These are phyloP conservation scores for Verbascum thapsus DNA, from an alignment of 257 asterid genomes.

Conservation along the genomic window DNA sequence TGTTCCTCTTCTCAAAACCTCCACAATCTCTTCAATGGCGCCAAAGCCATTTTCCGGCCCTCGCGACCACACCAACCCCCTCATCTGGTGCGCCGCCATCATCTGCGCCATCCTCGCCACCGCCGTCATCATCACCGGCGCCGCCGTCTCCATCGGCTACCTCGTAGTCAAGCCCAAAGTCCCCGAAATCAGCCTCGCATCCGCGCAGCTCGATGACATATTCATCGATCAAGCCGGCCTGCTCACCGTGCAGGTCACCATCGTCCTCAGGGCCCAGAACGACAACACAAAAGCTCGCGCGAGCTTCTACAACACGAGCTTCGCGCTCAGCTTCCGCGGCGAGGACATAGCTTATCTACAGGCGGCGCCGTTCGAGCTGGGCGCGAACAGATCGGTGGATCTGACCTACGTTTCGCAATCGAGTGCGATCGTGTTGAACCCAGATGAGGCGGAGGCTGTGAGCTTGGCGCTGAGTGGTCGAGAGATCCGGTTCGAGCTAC, in stretches of 20 bases:
- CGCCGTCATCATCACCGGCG: constrained; percentile 65
- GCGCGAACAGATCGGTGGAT: constrained; percentile 44
- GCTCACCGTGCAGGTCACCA: constrained; percentile 51
- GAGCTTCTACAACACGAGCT: constrained; percentile 44
- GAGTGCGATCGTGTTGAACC: constrained; percentile 54
- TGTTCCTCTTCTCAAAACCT: constrained; percentile 27
- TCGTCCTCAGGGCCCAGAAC: constrained; percentile 56
- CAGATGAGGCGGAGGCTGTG: constrained; percentile 48
- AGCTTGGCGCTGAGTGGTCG: constrained; percentile 36
- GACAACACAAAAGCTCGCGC: constrained; percentile 60
- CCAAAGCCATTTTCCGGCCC: constrained; percentile 29
- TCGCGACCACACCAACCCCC: constrained; percentile 56
- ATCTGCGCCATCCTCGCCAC: constrained; percentile 63
- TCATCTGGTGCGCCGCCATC: constrained; percentile 68
- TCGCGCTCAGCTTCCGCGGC: constrained; percentile 50
- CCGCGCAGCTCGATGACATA: constrained; percentile 64
- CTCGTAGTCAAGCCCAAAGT: constrained; percentile 59
- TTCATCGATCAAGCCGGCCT: constrained; percentile 55
- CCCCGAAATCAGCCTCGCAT: constrained; percentile 49
- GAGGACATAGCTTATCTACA: constrained; percentile 45
- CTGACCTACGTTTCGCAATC: constrained; percentile 53
- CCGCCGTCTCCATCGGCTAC: constrained; percentile 63
- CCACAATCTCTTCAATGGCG: too few species aligned
- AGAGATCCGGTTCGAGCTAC: constrained; percentile 42
- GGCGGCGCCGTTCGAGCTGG: constrained; percentile 44